phyloP scores from a whole-genome alignment of 441 rosid species.

The Aquilaria agallochum region DNA sequence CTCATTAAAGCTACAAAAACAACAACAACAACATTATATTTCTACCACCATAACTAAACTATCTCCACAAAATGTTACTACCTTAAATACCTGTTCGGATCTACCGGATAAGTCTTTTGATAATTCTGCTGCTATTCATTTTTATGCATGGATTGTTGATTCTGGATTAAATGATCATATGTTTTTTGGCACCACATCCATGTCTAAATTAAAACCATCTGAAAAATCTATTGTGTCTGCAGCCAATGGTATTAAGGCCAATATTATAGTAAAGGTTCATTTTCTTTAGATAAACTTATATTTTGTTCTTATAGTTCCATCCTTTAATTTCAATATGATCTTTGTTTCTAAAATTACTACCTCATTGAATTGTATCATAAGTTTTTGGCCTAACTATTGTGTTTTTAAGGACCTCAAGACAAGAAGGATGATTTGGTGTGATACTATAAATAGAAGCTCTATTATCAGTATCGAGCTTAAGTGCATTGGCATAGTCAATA shows the following conservation, averaged over 20 bases:
- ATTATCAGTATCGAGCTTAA: slow-evolving; percentile 4
- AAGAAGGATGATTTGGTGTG: slow-evolving; percentile 4
- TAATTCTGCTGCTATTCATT: neutral
- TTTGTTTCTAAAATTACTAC: neutral
- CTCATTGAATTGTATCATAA: neutral
- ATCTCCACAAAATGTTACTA: neutral
- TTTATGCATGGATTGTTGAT: slow-evolving; percentile 10
- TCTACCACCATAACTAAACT: neutral
- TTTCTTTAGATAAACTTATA: neutral
- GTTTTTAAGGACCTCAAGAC: slow-evolving; percentile 3
- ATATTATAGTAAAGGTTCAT: too few relatives aligned
- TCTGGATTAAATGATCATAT: neutral
- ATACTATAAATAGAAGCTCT: slow-evolving; percentile 6
- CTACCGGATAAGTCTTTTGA: neutral
- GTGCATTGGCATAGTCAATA: neutral
- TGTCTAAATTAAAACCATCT: neutral
- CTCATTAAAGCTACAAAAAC: neutral
- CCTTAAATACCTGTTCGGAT: too few relatives aligned
- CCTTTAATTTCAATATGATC: neutral
- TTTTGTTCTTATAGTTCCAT: neutral
- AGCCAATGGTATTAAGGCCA: neutral
- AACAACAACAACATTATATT: neutral
- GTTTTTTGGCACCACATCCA: neutral
- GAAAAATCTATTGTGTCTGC: neutral
- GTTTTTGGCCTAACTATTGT: slow-evolving; percentile 1